Base-by-base conservation (phyloP, 1,284 basidiomycete genomes). In the Moesziomyces aphidis region DNA sequence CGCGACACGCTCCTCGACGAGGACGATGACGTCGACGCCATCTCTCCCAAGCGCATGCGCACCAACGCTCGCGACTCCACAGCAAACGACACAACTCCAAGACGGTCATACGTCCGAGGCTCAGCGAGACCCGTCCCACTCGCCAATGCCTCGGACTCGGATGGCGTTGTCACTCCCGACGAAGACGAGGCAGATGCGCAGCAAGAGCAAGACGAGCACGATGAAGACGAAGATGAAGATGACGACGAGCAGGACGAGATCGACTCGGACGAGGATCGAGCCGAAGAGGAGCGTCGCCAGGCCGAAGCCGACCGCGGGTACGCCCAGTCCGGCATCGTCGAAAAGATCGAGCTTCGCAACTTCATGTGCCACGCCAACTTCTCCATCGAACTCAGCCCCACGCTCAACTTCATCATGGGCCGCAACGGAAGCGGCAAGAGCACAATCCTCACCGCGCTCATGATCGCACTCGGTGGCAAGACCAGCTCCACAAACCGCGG, bases 401-500 rank as follows among this genome's bases (percentile, higher is more conserved):
- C 94, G 84, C 92, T 98, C 83, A 98, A 99, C 86, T 98, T 99
- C 83, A 92, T 99, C 74, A 96, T 97, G 61, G 97, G 97, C 88
- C 86, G 84, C 88, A 89, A 89, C 78, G 88, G 88, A 46, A 84
- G 83, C 60, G 81, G 97, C 15, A 99, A 99, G 86, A 96, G 93
- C 82, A 95, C 97, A 1, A 91, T 97, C 44, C 88, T 99, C 36
- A 95, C 96, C 9, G 97, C 92, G 3, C 91, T 99, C 72, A 94
- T 94, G 1, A 89, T 99, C 21, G 95, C 93, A 4, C 88, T 99
- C 0, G 97, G 97, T 51, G 95, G 94, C 1, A 97, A 96, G 85
- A 93, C 95, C 2, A 89, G 86, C 26, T 89, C 91, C 0, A 99
- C 97, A 2, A 80, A 74, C 23, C 90, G 95, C 75, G 95, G 93